phyloP scores from a whole-genome alignment of 768 basidiomycete genomes.

The Mycena galopus region DNA sequence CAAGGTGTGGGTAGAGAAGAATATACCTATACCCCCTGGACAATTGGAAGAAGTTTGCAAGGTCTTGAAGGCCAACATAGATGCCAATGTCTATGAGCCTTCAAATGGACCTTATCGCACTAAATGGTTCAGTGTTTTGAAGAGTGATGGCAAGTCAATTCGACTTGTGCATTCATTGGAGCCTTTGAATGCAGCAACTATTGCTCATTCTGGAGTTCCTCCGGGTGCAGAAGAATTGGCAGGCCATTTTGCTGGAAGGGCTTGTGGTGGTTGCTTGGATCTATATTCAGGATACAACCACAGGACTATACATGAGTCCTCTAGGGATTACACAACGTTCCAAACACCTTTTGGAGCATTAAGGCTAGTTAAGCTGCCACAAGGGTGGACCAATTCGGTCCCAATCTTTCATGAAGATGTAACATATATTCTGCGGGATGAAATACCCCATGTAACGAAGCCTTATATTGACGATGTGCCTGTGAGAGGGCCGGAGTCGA shows the following conservation, averaged over 20 bases:
- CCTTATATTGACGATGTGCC: not conserved
- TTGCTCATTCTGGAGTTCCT: not conserved
- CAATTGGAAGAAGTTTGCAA: not conserved
- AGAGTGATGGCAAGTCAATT: not conserved
- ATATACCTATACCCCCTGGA: not conserved
- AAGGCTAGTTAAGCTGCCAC: no score
- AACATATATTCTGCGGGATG: not conserved
- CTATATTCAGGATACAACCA: not conserved
- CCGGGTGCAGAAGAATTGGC: not conserved
- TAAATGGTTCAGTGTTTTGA: not conserved
- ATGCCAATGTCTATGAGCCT: not conserved
- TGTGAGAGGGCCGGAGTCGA: not conserved
- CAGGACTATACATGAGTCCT: not conserved
- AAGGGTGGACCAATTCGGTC: no score
- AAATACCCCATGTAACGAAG: not conserved
- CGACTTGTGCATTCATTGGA: not conserved
- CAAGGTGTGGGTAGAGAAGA: not conserved
- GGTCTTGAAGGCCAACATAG: not conserved
- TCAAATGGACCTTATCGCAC: not conserved
- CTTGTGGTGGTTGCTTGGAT: no score
- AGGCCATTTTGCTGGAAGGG: no score
- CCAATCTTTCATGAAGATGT: no score
- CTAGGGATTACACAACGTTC: no score
- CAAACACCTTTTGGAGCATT: no score
- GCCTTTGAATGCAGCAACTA: not conserved